Evolutionary conservation across 805 yeast genomes (phyloP).

Genomic region (Komagataella kurtzmanii): DNA sequence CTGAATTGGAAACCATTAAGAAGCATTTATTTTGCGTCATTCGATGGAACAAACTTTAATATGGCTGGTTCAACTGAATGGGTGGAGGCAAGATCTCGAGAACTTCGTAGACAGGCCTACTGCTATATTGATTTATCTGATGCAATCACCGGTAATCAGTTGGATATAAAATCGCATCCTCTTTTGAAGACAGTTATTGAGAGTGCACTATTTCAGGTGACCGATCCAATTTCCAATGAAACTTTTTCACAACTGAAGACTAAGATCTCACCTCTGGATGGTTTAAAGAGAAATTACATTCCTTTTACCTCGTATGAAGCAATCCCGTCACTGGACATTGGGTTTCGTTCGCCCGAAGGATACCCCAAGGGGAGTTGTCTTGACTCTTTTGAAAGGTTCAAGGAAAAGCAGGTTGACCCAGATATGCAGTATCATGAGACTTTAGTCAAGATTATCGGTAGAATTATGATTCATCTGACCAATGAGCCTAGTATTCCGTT

Average conservation of each 20-base stretch:
- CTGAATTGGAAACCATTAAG: conserved; percentile 77
- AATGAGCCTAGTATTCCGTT: conserved; percentile 73
- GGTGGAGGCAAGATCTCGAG: conserved; percentile 41
- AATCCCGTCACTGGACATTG: conserved; percentile 54
- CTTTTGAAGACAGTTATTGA: conserved; percentile 35
- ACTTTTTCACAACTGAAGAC: conserved; percentile 9
- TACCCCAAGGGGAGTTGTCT: conserved; percentile 43
- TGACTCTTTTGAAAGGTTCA: conserved; percentile 50
- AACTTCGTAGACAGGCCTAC: conserved; percentile 45
- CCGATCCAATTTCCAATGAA: conserved; percentile 11
- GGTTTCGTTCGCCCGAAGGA: conserved; percentile 20
- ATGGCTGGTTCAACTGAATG: conserved; percentile 78
- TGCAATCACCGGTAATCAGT: conserved; percentile 28
- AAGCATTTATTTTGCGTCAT: conserved; percentile 69
- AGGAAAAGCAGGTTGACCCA: conserved; percentile 34
- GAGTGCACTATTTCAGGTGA: conserved; percentile 21
- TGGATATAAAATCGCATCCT: conserved; percentile 40
- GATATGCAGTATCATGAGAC: conserved; percentile 40
- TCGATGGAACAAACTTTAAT: conserved; percentile 73
- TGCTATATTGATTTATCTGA: conserved; percentile 67
- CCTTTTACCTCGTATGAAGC: conserved; percentile 57
- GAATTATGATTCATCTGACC: conserved; percentile 40
- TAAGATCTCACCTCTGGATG: conserved; percentile 4
- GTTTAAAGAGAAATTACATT: conserved; percentile 44
- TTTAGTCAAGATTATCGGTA: conserved; percentile 41